Base-by-base conservation (phyloP, 495 filamentous ascomycete species). In the Entonaema liquescens region DNA sequence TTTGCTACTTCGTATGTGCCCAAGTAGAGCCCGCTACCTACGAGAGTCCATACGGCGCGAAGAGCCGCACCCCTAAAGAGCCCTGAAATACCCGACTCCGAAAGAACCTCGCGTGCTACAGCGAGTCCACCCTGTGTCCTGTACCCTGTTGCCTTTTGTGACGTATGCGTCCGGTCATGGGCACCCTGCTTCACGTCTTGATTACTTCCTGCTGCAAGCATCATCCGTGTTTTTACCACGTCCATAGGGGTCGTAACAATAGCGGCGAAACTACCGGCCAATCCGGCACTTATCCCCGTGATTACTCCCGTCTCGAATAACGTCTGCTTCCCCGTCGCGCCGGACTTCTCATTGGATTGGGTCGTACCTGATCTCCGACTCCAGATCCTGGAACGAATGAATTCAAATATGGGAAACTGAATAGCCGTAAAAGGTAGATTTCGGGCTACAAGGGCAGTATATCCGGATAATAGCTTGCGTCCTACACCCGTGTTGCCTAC, bases 381-480 rank as follows among this genome's bases (percentile, higher is more conserved):
- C 79, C 82, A 81, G 11, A 84, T 68, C 5, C 56, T 53, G 19
- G 52, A 73, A 40, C 85, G 89, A 40, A 92, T 55, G 65, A 83
- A 83, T 79, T 97, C 93, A 73, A 95, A 97, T 70, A 96, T 79
- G 12, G 94, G 93, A 72, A 97, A 97, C 70, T 97, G 93, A 70
- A 97, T 80, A 5, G 92, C 92, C 15, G 93, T 96, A 68, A 93
- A 95, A 0, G 93, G 94, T 13, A 98, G 72, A 73, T 97, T 97
- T 2, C 94, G 82, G 2, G 90, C 89, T 5, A 90, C 89, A 2
- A 97, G 84, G 5, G 91, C 91, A 2, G 87, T 88, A 76, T 97
- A 97, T 5, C 94, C 94, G 13, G 89, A 83, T 86, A 91, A 94
- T 12, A 97, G 47, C 44, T 78, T 75, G 11, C 78, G 74, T 12